Evolutionary conservation across 2,329 filamentous ascomycete genomes (phyloP).

Genomic region (Penicillium sp.): DNA sequence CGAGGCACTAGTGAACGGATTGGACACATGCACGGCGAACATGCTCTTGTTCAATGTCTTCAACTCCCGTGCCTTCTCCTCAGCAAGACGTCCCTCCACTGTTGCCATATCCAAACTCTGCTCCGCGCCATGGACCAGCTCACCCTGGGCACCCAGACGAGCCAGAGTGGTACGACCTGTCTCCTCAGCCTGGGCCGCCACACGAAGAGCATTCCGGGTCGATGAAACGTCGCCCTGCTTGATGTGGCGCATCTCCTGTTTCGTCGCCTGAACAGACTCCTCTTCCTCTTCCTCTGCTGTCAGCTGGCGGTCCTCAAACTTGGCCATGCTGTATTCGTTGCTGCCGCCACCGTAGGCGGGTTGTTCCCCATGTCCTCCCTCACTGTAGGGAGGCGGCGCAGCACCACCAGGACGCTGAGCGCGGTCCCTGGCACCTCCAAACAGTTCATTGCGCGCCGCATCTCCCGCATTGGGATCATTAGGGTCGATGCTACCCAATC

Average conservation of each 20-base stretch:
- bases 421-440: constrained; percentile 57
- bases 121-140: constrained; percentile 79
- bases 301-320: constrained; percentile 70
- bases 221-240: constrained; percentile 76
- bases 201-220: constrained; percentile 67
- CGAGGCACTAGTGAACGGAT: constrained; percentile 72
- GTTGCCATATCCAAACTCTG: constrained; percentile 76
- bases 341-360: constrained; percentile 34
- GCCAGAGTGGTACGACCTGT: constrained; percentile 71
- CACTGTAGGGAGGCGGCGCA: constrained; percentile 29
- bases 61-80: constrained; percentile 78
- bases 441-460: constrained; percentile 57
- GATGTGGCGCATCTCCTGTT: constrained; percentile 71
- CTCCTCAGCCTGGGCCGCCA: constrained; percentile 68
- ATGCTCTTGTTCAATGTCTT: constrained; percentile 86
- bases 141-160: constrained; percentile 73
- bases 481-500: constrained; percentile 51
- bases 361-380: constrained; percentile 14
- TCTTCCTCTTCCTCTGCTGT: constrained; percentile 80
- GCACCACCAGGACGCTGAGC: constrained; percentile 34
- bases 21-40: constrained; percentile 79
- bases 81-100: constrained; percentile 73
- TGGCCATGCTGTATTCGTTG: constrained; percentile 36
- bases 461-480: constrained; percentile 54
- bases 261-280: constrained; percentile 69